Evolutionary conservation across 352 stramenopile species (phyloP).

Genomic region (Hyaloperonospora brassicae): DNA sequence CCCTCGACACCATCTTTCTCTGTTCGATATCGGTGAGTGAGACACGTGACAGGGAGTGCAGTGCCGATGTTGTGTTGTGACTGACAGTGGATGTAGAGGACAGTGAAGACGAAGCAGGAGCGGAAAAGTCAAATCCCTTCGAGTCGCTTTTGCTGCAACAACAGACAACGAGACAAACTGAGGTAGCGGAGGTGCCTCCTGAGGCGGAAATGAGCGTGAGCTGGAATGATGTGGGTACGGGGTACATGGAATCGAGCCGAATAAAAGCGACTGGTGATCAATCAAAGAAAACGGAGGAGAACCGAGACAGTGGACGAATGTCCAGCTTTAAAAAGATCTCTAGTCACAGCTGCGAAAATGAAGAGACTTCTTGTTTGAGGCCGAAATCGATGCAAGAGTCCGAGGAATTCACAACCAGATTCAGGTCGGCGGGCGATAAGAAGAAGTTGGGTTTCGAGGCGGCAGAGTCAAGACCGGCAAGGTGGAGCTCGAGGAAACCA

Average conservation of each 20-base stretch:
- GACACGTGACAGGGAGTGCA: neutral
- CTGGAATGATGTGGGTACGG: neutral
- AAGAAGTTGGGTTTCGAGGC: constrained; percentile 39
- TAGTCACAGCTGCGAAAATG: neutral
- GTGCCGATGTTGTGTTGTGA: neutral
- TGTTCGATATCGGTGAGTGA: constrained; percentile 36
- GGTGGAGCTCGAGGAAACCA: constrained; percentile 32
- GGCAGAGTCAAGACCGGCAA: constrained; percentile 36
- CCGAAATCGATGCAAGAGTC: constrained; percentile 13
- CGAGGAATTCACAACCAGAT: neutral
- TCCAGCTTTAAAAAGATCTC: too few species aligned
- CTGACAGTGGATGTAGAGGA: constrained; percentile 17
- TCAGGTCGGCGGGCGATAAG: neutral
- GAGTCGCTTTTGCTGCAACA: constrained; percentile 40
- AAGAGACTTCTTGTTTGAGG: constrained; percentile 10
- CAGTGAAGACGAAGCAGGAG: constrained; percentile 23
- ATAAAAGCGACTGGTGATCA: too few species aligned
- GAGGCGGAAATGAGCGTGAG: neutral
- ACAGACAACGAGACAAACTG: neutral
- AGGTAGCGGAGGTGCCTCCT: neutral
- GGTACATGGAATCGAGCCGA: neutral
- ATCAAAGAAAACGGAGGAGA: too few species aligned
- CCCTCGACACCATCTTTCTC: constrained; percentile 19
- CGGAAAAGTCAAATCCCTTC: constrained; percentile 44
- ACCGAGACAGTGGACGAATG: too few species aligned